Percentiles rank a stretch among this genome's conserved stretches.
Conservation (phyloP, 352 stramenopile genomes). For the Phytophthora crassamura region DNA sequence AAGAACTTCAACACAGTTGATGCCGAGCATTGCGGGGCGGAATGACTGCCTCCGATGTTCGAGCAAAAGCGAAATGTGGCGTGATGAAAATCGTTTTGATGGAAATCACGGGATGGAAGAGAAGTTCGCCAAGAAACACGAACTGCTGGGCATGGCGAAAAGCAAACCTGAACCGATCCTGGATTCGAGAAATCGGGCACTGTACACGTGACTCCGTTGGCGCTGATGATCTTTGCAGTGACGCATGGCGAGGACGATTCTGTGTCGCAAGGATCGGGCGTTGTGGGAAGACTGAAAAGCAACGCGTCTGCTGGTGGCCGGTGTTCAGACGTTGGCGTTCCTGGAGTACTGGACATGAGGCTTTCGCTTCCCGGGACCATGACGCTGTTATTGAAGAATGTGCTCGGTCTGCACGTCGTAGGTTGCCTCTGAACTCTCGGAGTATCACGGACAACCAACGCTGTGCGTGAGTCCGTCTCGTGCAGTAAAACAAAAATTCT, state of each 20-base stretch:
- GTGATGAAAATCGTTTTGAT: constrained; percentile 52
- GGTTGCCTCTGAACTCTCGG: constrained; percentile 52
- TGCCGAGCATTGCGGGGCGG: constrained; percentile 55
- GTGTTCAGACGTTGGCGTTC: no score
- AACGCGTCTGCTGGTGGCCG: no score
- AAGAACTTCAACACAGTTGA: constrained; percentile 63
- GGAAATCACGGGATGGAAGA: constrained; percentile 57
- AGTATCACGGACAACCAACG: constrained; percentile 49
- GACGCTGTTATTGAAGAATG: constrained; percentile 64
- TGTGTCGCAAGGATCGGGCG: constrained; percentile 5
- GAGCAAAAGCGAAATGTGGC: constrained; percentile 61
- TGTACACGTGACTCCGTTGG: constrained; percentile 54
- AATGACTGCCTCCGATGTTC: constrained; percentile 63
- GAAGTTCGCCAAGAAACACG: constrained; percentile 60
- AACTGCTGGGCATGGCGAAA: constrained; percentile 84
- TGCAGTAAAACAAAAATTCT: constrained; percentile 59
- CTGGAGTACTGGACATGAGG: background rate
- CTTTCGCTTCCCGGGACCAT: constrained; percentile 37
- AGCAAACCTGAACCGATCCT: constrained; percentile 52
- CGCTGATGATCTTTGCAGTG: constrained; percentile 51
- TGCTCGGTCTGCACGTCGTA: constrained; percentile 51
- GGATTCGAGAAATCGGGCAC: constrained; percentile 61
- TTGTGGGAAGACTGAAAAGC: no score
- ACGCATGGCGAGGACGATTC: constrained; percentile 46
- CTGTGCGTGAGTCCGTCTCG: constrained; percentile 47